phyloP scores from a whole-genome alignment of 2,329 filamentous ascomycete species.

The Penicillium sp. region DNA sequence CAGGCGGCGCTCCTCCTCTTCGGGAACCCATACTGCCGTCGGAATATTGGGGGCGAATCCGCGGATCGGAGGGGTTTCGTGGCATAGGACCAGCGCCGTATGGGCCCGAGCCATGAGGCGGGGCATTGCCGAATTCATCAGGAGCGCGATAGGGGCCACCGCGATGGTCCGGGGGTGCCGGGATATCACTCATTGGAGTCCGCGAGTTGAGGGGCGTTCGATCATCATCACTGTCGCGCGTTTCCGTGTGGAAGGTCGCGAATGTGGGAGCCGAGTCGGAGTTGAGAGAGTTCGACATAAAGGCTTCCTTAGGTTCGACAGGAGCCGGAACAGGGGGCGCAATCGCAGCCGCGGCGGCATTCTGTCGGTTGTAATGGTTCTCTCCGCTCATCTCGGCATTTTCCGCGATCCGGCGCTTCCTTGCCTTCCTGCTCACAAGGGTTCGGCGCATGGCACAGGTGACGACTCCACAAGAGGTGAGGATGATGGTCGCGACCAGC shows the following conservation, averaged over 20 bases:
- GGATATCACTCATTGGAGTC: constrained; percentile 29
- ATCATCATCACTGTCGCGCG: constrained; percentile 40
- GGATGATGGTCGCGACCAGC: constrained; percentile 80
- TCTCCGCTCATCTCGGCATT: constrained; percentile 97
- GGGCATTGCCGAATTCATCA: constrained; percentile 43
- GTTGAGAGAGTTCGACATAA: constrained; percentile 56
- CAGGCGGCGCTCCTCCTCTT: constrained; percentile 38
- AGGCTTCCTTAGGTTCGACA: constrained; percentile 56
- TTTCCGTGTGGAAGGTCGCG: constrained; percentile 39
- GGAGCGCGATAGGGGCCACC: constrained; percentile 32
- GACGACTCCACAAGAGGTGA: constrained; percentile 76
- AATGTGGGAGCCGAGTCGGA: constrained; percentile 51
- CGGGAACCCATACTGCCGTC: constrained; percentile 46
- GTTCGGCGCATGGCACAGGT: constrained; percentile 94
- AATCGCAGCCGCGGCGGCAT: constrained; percentile 34
- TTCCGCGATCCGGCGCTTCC: constrained; percentile 84
- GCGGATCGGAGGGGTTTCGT: constrained; percentile 43
- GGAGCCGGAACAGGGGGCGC: constrained; percentile 18
- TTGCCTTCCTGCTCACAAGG: constrained; percentile 85
- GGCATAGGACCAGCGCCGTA: constrained; percentile 33
- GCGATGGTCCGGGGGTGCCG: constrained; percentile 26
- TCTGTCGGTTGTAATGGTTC: constrained; percentile 74
- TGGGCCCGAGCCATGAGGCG: constrained; percentile 31
- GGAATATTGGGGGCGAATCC: constrained; percentile 47
- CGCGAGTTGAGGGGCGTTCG: constrained; percentile 39